Percentiles rank a stretch among this genome's conserved stretches.
Conservation (phyloP, 2,329 filamentous ascomycete genomes). For the Fusarium acutatum region DNA sequence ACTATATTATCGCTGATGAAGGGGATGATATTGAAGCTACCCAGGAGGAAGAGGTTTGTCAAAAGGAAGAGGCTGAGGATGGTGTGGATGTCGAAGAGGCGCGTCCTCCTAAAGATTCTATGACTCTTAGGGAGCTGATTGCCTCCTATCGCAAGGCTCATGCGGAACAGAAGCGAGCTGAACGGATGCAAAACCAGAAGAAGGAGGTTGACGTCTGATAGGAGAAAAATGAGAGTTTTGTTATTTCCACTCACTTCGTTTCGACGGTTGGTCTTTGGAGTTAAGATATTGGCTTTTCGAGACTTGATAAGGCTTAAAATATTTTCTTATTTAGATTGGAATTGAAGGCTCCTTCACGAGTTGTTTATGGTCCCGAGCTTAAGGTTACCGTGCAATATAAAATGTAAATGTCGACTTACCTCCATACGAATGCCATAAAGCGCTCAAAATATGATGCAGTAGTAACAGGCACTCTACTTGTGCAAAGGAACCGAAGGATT, state of each 20-base stretch:
- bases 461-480: fast-evolving
- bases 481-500: fast-evolving
- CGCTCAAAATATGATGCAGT: fast-evolving
- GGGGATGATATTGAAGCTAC: not conserved
- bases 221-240: fast-evolving
- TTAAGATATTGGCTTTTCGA: fast-evolving
- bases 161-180: not conserved
- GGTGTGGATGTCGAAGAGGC: not conserved
- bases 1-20: not conserved
- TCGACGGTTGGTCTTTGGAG: not conserved
- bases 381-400: fast-evolving
- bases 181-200: not conserved
- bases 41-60: fast-evolving
- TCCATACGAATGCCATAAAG: not conserved
- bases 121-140: not conserved
- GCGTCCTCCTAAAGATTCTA: not conserved
- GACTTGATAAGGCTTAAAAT: fast-evolving
- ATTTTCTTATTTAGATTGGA: not conserved
- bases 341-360: fast-evolving
- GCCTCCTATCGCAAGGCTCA: not conserved
- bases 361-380: fast-evolving
- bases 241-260: fast-evolving
- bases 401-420: not conserved
- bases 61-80: not conserved
- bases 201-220: fast-evolving